Evolutionary conservation across 179 eudicot genomes (phyloP).

Genomic region (Carnegiea gigantea): DNA sequence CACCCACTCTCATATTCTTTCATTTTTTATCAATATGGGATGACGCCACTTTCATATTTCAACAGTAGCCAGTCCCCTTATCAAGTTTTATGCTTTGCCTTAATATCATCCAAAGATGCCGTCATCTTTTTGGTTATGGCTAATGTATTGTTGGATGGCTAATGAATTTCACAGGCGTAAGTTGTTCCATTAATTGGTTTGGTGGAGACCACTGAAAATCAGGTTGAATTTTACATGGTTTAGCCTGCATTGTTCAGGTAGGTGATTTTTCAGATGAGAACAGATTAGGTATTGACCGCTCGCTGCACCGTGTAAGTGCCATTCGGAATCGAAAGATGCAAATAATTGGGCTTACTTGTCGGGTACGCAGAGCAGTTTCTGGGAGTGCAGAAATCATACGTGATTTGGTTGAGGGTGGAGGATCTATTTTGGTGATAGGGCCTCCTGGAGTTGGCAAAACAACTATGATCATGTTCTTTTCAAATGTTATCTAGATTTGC

Average conservation of each 20-base stretch:
- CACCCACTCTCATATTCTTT: too few species aligned
- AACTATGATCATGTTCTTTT: conserved; percentile 75
- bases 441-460: conserved; percentile 99
- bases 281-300: conserved; percentile 86
- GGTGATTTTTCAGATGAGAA: conserved; percentile 99
- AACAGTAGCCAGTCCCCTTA: neutral
- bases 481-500: neutral
- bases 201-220: neutral
- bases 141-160: neutral
- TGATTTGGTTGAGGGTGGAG: conserved; percentile 87
- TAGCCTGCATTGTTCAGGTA: conserved; percentile 61
- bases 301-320: conserved; percentile 96
- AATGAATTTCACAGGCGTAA: neutral
- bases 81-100: neutral
- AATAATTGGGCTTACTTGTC: conserved; percentile 93
- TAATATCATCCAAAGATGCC: neutral
- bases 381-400: conserved; percentile 96
- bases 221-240: conserved; percentile 21
- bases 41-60: too few species aligned
- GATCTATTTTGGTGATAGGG: conserved; percentile 93
- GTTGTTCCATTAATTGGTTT: neutral
- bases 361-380: conserved; percentile 90
- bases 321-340: conserved; percentile 93
- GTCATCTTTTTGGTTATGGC: neutral
- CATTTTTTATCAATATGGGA: too few species aligned